These are phyloP conservation scores for Solanum clarkiae DNA, from an alignment of 257 asterid genomes.

Conservation along the genomic window DNA sequence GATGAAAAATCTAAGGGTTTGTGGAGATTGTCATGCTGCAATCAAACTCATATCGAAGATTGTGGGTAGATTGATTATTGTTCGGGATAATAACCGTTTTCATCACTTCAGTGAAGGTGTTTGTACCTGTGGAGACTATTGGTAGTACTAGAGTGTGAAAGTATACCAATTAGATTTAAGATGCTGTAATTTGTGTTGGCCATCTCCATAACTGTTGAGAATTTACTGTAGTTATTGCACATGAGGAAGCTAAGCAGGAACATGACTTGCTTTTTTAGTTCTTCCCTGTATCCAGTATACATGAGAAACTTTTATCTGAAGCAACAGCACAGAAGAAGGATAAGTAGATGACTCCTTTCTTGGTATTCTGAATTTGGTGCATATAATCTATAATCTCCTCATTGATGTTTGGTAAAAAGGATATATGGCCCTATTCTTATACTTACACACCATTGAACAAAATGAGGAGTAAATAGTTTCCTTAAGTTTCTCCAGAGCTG, in stretches of 20 bases:
- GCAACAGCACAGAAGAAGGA: not conserved
- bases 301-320: not conserved
- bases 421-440: not conserved
- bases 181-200: not conserved
- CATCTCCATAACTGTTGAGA: not conserved
- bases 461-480: not conserved
- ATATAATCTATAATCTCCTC: not conserved
- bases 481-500: not conserved
- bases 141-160: slow-evolving; percentile 27
- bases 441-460: not conserved
- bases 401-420: not conserved
- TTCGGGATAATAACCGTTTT: slow-evolving; percentile 89
- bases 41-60: slow-evolving; percentile 71
- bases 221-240: not conserved
- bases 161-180: not conserved
- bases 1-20: slow-evolving; percentile 80
- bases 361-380: not conserved
- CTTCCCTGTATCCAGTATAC: not conserved
- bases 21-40: slow-evolving; percentile 87
- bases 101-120: slow-evolving; percentile 73
- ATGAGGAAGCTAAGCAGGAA: not conserved
- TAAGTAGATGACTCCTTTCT: not conserved
- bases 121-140: slow-evolving; percentile 95
- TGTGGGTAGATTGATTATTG: slow-evolving; percentile 58
- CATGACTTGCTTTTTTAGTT: not conserved